Conservation (phyloP, 495 filamentous ascomycete species). For the Friedmanniomyces endolithicus region DNA sequence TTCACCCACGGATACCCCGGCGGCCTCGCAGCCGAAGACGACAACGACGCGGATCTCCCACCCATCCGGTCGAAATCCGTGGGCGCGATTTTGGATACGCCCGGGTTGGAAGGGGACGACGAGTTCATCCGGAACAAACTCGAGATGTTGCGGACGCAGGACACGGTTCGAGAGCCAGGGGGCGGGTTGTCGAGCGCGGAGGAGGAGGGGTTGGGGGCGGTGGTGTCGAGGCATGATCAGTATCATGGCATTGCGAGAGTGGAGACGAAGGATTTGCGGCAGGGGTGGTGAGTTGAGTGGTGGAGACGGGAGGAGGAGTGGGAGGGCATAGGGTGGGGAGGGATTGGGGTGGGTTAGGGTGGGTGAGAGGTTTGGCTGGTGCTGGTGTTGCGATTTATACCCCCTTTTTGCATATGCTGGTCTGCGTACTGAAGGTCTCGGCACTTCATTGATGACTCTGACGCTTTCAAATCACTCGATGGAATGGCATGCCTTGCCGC, state of each 20-base stretch:
- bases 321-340: too few species aligned
- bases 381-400: not conserved
- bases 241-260: conserved; percentile 17
- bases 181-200: too few species aligned
- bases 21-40: too few species aligned
- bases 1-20: not conserved
- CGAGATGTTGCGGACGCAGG: conserved; percentile 7
- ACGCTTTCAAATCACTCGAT: too few species aligned
- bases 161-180: not conserved
- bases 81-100: conserved; percentile 10
- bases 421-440: not conserved
- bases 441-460: too few species aligned
- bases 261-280: conserved; percentile 11
- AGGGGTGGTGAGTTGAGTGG: conserved; percentile 1
- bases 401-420: not conserved
- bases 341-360: too few species aligned
- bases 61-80: conserved; percentile 14
- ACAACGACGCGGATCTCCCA: too few species aligned
- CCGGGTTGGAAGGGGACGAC: not conserved
- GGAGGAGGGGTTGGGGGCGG: not conserved
- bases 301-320: not conserved
- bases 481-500: too few species aligned
- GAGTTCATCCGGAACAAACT: conserved; percentile 5
- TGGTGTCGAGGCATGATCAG: conserved; percentile 18
- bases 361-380: not conserved